A percentile compares a stretch with the other conserved stretches of the same genome.
These are phyloP conservation scores for Colletotrichum sp. DNA, from an alignment of 2,329 filamentous ascomycete species.

Conservation along the genomic window DNA sequence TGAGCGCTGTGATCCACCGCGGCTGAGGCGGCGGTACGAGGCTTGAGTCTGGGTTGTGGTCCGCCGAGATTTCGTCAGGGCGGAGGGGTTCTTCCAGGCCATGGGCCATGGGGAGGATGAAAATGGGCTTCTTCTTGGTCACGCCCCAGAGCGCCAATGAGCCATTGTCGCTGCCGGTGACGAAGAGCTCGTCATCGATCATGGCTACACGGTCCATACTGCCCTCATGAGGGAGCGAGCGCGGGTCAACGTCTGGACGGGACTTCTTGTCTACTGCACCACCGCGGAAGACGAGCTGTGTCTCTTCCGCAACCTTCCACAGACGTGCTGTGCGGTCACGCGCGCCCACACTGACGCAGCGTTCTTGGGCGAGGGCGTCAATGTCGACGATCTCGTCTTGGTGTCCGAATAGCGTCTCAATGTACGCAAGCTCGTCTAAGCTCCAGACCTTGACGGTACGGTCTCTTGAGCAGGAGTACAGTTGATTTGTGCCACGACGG, in stretches of 20 bases:
- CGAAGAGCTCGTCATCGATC: slow-evolving; percentile 85
- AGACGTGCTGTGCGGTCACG: slow-evolving; percentile 89
- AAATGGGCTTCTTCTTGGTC: slow-evolving; percentile 93
- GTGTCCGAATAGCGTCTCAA: slow-evolving; percentile 96
- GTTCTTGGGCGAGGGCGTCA: slow-evolving; percentile 81
- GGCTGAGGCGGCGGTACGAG: slow-evolving; percentile 71
- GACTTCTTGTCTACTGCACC: slow-evolving; percentile 62
- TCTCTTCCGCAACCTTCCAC: slow-evolving; percentile 97
- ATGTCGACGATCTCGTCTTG: slow-evolving; percentile 90
- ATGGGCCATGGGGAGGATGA: slow-evolving; percentile 80
- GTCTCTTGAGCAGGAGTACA: slow-evolving; percentile 91
- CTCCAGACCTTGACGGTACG: slow-evolving; percentile 96
- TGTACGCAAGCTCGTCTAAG: slow-evolving; percentile 87
- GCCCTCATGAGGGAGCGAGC: slow-evolving; percentile 72
- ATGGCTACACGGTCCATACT: slow-evolving; percentile 92
- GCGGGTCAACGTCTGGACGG: slow-evolving; percentile 45
- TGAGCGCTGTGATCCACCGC: slow-evolving; percentile 88
- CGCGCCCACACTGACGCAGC: slow-evolving; percentile 88
- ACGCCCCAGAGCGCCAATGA: slow-evolving; percentile 85
- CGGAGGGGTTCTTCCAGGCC: slow-evolving; percentile 77
- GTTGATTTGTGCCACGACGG: slow-evolving; percentile 84
- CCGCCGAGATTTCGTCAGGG: slow-evolving; percentile 76
- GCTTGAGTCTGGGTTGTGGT: slow-evolving; percentile 64
- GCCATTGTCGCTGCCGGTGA: slow-evolving; percentile 94
- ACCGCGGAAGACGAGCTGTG: slow-evolving; percentile 92